Conservation (phyloP, 768 basidiomycete species). For the Melanogaster broomeanus region DNA sequence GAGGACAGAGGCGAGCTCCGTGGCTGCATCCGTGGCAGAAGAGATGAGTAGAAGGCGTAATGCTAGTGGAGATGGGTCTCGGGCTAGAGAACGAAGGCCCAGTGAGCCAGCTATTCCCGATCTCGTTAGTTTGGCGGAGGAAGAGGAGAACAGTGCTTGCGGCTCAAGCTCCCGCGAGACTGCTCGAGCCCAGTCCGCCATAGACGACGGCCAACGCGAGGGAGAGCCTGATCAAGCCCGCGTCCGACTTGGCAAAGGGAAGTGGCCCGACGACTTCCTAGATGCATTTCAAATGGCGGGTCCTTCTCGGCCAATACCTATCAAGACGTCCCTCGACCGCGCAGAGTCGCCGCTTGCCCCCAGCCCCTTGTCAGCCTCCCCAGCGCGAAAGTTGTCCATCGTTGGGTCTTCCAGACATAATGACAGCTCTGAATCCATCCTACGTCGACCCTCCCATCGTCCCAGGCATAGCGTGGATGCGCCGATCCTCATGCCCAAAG, state of each 20-base stretch:
- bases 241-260: slow-evolving; percentile 72
- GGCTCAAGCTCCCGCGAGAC: slow-evolving; percentile 45
- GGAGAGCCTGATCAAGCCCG: slow-evolving; percentile 33
- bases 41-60: slow-evolving; percentile 40
- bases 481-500: slow-evolving; percentile 48
- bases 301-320: slow-evolving; percentile 33
- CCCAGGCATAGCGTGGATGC: slow-evolving; percentile 65
- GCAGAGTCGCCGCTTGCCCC: slow-evolving; percentile 18
- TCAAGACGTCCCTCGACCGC: slow-evolving; percentile 19
- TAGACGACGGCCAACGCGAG: slow-evolving; percentile 22
- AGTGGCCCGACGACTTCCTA: slow-evolving; percentile 83
- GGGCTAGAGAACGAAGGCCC: slow-evolving; percentile 56
- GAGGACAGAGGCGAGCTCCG: slow-evolving; percentile 60
- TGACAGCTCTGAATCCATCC: slow-evolving; percentile 48
- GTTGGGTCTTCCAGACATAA: slow-evolving; percentile 45
- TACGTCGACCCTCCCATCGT: slow-evolving; percentile 62
- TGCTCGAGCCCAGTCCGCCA: slow-evolving; percentile 17
- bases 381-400: slow-evolving; percentile 58
- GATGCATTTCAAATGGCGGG: slow-evolving; percentile 47
- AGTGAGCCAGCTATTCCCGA: slow-evolving; percentile 66
- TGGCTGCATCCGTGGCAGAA: slow-evolving; percentile 52
- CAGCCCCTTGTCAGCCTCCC: slow-evolving; percentile 44
- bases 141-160: slow-evolving; percentile 57
- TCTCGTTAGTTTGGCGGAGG: slow-evolving; percentile 69
- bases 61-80: slow-evolving; percentile 25